phyloP scores from a whole-genome alignment of 1,284 basidiomycete genomes.

The Cryptococcus sp. region DNA sequence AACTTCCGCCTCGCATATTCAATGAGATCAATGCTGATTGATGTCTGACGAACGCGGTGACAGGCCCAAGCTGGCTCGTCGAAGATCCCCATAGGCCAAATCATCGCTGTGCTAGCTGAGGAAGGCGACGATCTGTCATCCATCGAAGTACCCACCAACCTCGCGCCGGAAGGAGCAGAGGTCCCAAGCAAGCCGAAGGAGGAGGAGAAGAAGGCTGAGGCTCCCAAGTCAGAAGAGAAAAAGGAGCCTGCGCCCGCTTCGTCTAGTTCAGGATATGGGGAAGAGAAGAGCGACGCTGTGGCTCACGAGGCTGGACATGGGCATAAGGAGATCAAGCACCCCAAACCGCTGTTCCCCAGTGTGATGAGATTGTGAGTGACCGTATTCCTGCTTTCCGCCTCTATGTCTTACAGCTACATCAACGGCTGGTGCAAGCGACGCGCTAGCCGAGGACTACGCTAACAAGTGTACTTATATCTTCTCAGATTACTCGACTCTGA shows the following conservation, averaged over 20 bases:
- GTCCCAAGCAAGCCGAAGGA: conserved; percentile 10
- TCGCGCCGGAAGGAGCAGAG: conserved; percentile 54
- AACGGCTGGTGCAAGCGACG: too few species aligned
- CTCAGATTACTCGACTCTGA: conserved; percentile 47
- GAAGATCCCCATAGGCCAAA: conserved; percentile 80
- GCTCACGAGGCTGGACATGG: conserved; percentile 16
- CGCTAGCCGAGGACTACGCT: neutral
- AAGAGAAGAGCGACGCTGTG: neutral
- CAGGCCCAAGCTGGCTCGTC: conserved; percentile 81
- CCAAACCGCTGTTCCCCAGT: conserved; percentile 48
- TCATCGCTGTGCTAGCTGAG: conserved; percentile 91
- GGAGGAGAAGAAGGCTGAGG: conserved; percentile 14
- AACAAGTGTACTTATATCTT: neutral
- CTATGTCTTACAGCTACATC: neutral
- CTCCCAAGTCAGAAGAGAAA: neutral
- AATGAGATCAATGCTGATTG: conserved; percentile 32
- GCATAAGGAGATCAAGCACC: conserved; percentile 43
- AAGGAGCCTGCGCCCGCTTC: neutral
- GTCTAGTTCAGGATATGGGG: neutral
- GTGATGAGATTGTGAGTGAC: conserved; percentile 48
- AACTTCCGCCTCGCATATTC: neutral
- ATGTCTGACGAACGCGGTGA: too few species aligned
- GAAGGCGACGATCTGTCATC: conserved; percentile 93
- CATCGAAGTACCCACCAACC: conserved; percentile 65
- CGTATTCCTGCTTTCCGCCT: neutral